Evolutionary conservation across 1,284 basidiomycete genomes (phyloP).

Genomic region (Puccinia novopanici): DNA sequence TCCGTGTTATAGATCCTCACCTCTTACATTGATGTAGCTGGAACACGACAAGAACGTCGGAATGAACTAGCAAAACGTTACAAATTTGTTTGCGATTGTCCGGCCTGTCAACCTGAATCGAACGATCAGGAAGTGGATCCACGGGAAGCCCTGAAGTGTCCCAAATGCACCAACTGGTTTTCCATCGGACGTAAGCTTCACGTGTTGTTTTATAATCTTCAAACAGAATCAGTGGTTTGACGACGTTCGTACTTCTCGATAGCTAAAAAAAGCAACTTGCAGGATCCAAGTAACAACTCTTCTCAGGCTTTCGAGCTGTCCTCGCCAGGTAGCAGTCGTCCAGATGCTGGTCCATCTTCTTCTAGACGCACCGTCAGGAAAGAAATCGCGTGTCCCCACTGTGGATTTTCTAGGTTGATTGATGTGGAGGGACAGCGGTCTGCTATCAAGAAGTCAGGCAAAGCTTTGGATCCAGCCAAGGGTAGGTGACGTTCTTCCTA

Average conservation of each 20-base stretch:
- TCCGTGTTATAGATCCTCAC: conserved; percentile 61
- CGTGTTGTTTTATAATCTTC: not conserved
- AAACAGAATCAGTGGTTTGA: too few species aligned
- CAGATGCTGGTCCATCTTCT: conserved; percentile 44
- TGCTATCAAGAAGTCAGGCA: conserved; percentile 45
- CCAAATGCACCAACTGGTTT: conserved; percentile 49
- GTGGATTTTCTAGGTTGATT: conserved; percentile 45
- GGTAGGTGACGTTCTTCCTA: not conserved
- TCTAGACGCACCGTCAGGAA: conserved; percentile 12
- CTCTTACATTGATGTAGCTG: conserved; percentile 80
- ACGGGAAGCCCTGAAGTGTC: conserved; percentile 47
- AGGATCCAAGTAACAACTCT: not conserved
- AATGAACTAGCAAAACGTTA: conserved; percentile 71
- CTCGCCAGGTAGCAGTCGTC: conserved; percentile 18
- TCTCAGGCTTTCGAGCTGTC: conserved; percentile 15
- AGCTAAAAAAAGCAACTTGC: not conserved
- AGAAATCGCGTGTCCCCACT: conserved; percentile 42
- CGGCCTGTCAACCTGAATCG: conserved; percentile 63
- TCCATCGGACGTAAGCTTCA: conserved; percentile 30
- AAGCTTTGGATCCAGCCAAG: conserved; percentile 36
- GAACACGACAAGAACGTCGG: conserved; percentile 67
- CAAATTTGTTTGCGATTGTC: conserved; percentile 75
- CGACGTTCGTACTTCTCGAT: not conserved
- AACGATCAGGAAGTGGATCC: conserved; percentile 40
- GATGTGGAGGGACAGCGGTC: conserved; percentile 45